Conservation (phyloP, 371 early-diverging fungal genomes). For the Fennellomyces sp. region DNA sequence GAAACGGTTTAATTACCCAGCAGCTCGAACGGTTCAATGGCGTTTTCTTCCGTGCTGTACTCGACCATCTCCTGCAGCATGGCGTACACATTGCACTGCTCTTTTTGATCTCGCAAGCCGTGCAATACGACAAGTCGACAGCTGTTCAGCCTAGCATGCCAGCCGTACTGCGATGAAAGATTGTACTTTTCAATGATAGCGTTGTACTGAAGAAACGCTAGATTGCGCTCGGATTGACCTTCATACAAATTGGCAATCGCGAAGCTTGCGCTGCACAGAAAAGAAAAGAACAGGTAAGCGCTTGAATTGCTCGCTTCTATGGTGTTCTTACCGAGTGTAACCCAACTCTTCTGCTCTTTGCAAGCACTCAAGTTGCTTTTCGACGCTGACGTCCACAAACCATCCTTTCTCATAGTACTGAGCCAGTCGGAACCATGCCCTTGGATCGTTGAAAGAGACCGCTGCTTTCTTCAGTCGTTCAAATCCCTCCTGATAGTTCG, state of each 20-base stretch:
- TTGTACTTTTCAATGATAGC: constrained; percentile 1
- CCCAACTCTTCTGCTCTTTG: constrained; percentile 24
- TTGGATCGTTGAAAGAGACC: constrained; percentile 1
- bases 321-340: constrained; percentile 21
- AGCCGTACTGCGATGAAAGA: constrained; percentile 12
- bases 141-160: constrained; percentile 16
- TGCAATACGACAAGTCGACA: constrained; percentile 15
- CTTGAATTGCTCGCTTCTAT: not conserved
- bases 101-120: not conserved
- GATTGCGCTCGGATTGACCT: constrained; percentile 4
- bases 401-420: constrained; percentile 12
- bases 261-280: constrained; percentile 21
- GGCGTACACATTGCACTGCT: not conserved
- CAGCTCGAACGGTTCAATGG: constrained; percentile 18
- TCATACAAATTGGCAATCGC: constrained; percentile 20
- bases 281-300: not conserved
- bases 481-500: constrained; percentile 4
- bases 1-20: constrained; percentile 16
- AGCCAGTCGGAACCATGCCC: constrained; percentile 12
- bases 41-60: not conserved
- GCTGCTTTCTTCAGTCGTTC: constrained; percentile 14
- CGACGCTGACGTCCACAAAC: constrained; percentile 3
- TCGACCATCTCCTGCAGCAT: constrained; percentile 18
- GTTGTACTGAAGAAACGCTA: constrained; percentile 16
- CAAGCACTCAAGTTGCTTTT: constrained; percentile 27